These are phyloP conservation scores for Forsythia viridissima DNA, from an alignment of 257 asterid genomes.

Conservation along the genomic window DNA sequence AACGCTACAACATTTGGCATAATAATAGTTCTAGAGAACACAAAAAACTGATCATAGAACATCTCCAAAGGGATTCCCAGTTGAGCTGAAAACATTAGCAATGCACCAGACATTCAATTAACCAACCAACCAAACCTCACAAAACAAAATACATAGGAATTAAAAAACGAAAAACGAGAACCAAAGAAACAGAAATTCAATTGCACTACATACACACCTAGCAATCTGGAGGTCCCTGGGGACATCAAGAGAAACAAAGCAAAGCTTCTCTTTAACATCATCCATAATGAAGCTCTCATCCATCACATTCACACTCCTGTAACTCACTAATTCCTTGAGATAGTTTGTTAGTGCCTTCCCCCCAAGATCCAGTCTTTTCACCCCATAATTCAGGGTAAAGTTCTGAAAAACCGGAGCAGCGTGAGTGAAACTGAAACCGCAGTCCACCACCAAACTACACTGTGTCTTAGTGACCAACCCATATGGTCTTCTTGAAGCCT, in stretches of 20 bases:
- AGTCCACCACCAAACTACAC: slow-evolving; percentile 91
- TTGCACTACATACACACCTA: slow-evolving; percentile 36
- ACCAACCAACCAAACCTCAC: neutral
- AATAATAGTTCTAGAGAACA: neutral
- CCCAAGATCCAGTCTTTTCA: slow-evolving; percentile 84
- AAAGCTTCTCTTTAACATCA: slow-evolving; percentile 93
- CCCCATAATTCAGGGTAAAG: slow-evolving; percentile 80
- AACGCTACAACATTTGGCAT: neutral
- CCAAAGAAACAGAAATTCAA: neutral
- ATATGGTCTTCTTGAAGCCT: slow-evolving; percentile 76
- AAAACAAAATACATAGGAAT: neutral
- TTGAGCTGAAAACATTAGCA: neutral
- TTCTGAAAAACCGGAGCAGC: slow-evolving; percentile 94
- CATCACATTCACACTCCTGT: slow-evolving; percentile 92
- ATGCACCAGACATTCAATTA: neutral
- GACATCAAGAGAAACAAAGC: slow-evolving; percentile 86
- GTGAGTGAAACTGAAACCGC: slow-evolving; percentile 89
- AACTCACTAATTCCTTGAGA: slow-evolving; percentile 89
- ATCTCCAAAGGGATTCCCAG: too few species aligned
- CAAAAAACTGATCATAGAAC: neutral
- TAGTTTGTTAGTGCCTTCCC: slow-evolving; percentile 93
- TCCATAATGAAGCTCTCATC: slow-evolving; percentile 91
- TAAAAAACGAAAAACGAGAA: neutral
- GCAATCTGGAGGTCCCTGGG: slow-evolving; percentile 84
- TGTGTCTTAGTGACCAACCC: slow-evolving; percentile 74